Percentiles rank a stretch among this genome's conserved stretches.
phyloP scores from a whole-genome alignment of 805 yeast species.

The Myxozyma sirexii region DNA sequence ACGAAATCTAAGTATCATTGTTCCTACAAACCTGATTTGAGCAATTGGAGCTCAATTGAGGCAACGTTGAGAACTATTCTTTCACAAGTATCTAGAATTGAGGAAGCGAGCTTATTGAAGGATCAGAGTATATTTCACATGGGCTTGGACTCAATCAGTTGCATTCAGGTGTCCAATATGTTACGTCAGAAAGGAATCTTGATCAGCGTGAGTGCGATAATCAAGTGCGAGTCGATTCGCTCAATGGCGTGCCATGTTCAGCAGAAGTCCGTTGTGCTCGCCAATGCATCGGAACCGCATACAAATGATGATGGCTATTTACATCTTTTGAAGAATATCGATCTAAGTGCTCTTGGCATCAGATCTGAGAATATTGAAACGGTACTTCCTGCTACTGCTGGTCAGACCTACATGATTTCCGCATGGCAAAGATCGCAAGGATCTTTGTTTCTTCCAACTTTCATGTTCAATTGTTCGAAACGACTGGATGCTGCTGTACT shows the following conservation, averaged over 20 bases:
- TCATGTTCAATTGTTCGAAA: conserved; percentile 7
- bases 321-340: background rate
- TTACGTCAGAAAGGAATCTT: conserved; percentile 17
- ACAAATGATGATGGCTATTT: background rate
- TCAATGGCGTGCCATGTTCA: background rate
- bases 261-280: background rate
- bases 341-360: background rate
- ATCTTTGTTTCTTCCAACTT: conserved; percentile 21
- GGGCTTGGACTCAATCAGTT: conserved; percentile 38
- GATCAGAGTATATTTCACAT: conserved; percentile 24
- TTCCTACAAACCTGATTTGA: background rate
- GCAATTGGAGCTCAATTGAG: conserved; percentile 14
- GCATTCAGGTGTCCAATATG: conserved; percentile 28
- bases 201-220: conserved; percentile 29
- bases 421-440: conserved; percentile 30
- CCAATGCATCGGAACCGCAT: background rate
- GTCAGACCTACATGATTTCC: conserved; percentile 35
- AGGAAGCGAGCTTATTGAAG: conserved; percentile 4
- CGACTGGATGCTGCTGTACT: conserved; percentile 12
- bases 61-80: conserved; percentile 7
- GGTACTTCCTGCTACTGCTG: conserved; percentile 33
- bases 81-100: conserved; percentile 9
- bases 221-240: conserved; percentile 15
- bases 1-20: background rate
- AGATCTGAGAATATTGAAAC: conserved; percentile 4